Conservation (phyloP, 179 eudicot species). For the Dionaea muscipula region DNA sequence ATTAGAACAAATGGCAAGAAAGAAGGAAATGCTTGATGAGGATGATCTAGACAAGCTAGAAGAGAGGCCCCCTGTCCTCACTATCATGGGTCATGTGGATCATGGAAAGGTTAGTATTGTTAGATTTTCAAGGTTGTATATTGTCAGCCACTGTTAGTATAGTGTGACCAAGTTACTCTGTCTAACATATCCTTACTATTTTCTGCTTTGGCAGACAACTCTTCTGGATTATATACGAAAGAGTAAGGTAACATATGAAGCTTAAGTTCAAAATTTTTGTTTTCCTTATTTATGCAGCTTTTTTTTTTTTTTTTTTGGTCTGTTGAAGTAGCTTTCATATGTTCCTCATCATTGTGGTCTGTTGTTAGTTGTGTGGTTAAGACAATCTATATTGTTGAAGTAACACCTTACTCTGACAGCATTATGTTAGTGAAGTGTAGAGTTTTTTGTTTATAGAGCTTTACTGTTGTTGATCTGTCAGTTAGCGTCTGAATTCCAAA, state of each 20-base stretch:
- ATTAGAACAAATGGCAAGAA: conserved; percentile 81
- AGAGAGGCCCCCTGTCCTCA: conserved; percentile 87
- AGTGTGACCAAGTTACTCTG: not conserved
- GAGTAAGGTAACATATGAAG: conserved; percentile 59
- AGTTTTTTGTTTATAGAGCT: not conserved
- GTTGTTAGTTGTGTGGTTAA: not conserved
- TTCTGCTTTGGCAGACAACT: conserved; percentile 57
- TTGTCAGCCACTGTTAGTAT: conserved; percentile 7
- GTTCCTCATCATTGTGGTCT: not conserved
- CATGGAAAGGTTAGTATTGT: conserved; percentile 75
- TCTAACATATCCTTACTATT: conserved; percentile 22
- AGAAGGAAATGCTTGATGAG: conserved; percentile 69
- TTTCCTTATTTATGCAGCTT: not conserved
- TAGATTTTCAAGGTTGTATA: not conserved
- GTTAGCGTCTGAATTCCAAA: not conserved
- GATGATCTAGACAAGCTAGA: conserved; percentile 72
- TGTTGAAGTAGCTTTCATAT: not conserved
- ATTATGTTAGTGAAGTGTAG: too few species aligned
- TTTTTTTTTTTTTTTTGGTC: not conserved
- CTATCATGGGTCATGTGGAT: conserved; percentile 98
- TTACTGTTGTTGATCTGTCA: not conserved
- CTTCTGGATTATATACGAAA: conserved; percentile 84
- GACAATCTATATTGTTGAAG: too few species aligned
- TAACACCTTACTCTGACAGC: too few species aligned
- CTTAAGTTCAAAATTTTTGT: conserved; percentile 8